Conservation (phyloP, 768 basidiomycete genomes). For the Hericium alpestre region DNA sequence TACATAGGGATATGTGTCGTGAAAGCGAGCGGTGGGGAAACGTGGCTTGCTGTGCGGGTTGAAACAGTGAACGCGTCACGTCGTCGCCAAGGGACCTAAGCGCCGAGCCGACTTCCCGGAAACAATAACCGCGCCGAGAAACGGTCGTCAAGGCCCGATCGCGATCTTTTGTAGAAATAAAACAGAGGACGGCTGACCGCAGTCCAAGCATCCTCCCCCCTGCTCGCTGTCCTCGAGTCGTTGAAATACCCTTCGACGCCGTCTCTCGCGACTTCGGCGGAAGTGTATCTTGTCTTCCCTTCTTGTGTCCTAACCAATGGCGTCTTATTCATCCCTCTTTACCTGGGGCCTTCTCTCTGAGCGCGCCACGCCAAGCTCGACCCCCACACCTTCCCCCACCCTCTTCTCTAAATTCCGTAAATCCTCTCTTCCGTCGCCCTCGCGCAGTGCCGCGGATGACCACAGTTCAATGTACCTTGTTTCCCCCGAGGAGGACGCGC, state of each 20-base stretch:
- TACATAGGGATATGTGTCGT: too few species aligned
- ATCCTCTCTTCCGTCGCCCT: conserved; percentile 7
- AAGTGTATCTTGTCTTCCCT: neutral
- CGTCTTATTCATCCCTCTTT: conserved; percentile 11
- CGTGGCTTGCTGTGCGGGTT: too few species aligned
- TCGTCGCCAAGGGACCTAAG: neutral
- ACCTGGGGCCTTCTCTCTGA: conserved; percentile 12
- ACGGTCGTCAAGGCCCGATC: neutral
- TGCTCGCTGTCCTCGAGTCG: neutral
- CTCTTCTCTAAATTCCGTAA: conserved; percentile 11
- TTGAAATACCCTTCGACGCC: neutral
- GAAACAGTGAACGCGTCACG: neutral
- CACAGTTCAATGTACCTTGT: neutral
- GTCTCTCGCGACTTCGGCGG: neutral
- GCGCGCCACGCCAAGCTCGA: conserved; percentile 3
- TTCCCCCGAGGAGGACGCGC: neutral
- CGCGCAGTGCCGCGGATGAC: neutral
- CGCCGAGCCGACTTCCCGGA: neutral
- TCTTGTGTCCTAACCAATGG: conserved; percentile 1
- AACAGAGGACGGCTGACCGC: neutral
- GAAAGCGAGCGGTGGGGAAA: too few species aligned
- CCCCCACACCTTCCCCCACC: neutral
- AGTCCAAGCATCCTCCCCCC: neutral
- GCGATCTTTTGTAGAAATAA: neutral
- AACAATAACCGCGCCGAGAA: neutral